A percentile compares a stretch with the other conserved stretches of the same genome.
Evolutionary conservation across 257 asterid genomes (phyloP).

Genomic region (Linderniella brevidens): DNA sequence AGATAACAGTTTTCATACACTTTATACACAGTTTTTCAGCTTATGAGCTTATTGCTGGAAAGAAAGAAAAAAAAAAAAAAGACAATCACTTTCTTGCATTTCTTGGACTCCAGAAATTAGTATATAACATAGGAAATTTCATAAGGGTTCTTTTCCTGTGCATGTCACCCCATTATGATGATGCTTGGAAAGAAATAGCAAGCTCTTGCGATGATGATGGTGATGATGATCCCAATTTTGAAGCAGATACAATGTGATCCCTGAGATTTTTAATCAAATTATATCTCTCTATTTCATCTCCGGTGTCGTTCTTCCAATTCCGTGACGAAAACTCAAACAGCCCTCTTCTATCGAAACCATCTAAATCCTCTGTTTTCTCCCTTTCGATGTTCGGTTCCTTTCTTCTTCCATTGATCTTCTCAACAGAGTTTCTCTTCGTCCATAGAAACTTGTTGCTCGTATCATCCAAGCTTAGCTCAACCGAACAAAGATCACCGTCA

Average conservation of each 20-base stretch:
- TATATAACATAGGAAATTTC: no score
- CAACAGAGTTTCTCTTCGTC: conserved; percentile 17
- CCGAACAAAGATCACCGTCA: conserved; percentile 53
- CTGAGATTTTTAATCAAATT: conserved; percentile 53
- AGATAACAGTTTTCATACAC: no score
- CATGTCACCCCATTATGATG: no score
- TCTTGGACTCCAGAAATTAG: no score
- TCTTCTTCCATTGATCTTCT: conserved; percentile 17
- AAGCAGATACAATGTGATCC: conserved; percentile 36
- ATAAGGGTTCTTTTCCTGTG: no score
- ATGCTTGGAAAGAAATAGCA: no score
- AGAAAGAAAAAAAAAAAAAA: no score
- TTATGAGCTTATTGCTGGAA: no score
- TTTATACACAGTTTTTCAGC: no score
- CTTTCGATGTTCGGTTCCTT: conserved; percentile 27
- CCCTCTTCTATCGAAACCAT: conserved; percentile 9
- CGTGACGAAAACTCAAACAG: conserved; percentile 17
- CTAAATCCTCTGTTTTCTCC: conserved; percentile 15
- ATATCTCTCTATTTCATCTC: conserved; percentile 49
- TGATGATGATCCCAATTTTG: background rate
- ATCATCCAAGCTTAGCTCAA: conserved; percentile 44
- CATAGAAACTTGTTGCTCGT: conserved; percentile 27
- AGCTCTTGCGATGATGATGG: no score
- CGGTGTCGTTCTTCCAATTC: conserved; percentile 21
- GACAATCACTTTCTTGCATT: no score